A percentile compares a stretch with the other conserved stretches of the same genome.
phyloP scores from a whole-genome alignment of 306 rosid species.

The Prunus kanzakura region DNA sequence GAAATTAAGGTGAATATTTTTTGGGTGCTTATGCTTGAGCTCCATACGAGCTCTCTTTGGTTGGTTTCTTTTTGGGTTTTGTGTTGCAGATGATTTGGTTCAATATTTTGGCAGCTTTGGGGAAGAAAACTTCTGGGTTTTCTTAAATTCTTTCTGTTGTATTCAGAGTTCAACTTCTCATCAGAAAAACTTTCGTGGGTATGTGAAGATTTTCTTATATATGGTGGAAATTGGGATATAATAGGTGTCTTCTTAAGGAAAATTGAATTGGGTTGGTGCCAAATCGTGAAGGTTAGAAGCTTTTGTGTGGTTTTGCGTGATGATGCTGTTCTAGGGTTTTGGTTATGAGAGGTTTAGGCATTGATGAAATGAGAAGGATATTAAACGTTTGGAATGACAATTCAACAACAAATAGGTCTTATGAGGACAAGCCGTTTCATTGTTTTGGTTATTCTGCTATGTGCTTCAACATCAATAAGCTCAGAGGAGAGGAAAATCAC shows the following conservation, averaged over 20 bases:
- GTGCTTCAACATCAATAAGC: constrained; percentile 32
- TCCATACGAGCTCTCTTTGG: constrained; percentile 5
- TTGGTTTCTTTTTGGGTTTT: constrained; percentile 14
- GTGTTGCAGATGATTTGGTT: constrained; percentile 17
- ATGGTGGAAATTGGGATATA: constrained; percentile 2
- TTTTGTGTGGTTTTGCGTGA: constrained; percentile 30
- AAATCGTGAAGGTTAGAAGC: constrained; percentile 22
- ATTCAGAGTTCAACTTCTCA: constrained; percentile 22
- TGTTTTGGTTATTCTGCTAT: constrained; percentile 48
- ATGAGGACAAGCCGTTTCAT: constrained; percentile 49
- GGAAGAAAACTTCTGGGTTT: constrained; percentile 12
- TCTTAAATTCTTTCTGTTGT: constrained; percentile 12
- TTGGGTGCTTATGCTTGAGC: constrained; percentile 20
- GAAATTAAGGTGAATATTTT: constrained; percentile 15
- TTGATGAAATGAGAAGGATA: constrained; percentile 52
- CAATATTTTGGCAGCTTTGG: constrained; percentile 20
- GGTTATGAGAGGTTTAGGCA: constrained; percentile 34
- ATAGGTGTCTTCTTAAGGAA: constrained; percentile 10
- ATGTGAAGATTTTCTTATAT: constrained; percentile 23
- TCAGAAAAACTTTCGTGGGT: constrained; percentile 33
- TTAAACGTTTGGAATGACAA: constrained; percentile 40
- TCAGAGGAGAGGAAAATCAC: constrained; percentile 37
- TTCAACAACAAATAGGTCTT: constrained; percentile 48
- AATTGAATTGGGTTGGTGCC: constrained; percentile 30
- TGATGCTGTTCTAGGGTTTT: constrained; percentile 39